Base-by-base conservation (phyloP, 2,329 filamentous ascomycete species). In the Endocalyx cinctus region DNA sequence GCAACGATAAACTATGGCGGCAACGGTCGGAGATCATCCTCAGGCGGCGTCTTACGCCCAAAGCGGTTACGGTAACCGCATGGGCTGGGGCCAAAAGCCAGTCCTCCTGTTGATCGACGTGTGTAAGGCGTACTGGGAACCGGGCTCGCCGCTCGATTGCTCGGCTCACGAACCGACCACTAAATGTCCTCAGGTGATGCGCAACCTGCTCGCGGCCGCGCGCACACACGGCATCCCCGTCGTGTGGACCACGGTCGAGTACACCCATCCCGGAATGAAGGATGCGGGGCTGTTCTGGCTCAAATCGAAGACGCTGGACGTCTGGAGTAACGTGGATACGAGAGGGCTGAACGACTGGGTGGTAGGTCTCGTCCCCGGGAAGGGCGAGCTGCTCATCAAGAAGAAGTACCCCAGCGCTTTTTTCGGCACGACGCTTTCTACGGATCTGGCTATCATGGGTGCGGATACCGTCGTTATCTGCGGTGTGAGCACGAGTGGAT, bases 401-500 rank as follows among this genome's bases (percentile, higher is more conserved):
- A 69, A 70, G 54, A 62, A 60, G 38, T 64, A 65, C 43, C 54
- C 65, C 7, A 63, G 58, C 34, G 63, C 60, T 2, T 68, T 69
- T 46, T 66, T 70, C 38, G 65, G 62, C 11, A 70, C 67, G 16
- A 57, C 62, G 6, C 54, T 69, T 25, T 56, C 57, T 16, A 59
- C 59, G 2, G 54, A 64, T 25, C 52, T 69, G 20, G 54, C 56
- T 14, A 38, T 62, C 5, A 47, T 57, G 30, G 53, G 53, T 17
- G 50, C 64, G n/a, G 64, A 69, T 38, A 67, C 63, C 6, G 45
- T 67, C 15, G 62, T 70, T 6, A 50, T 70, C 12, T 67, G 65
- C 39, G 66, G 67, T 13, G 66, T 70, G 26, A 67, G 64, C 48
- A 70, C 65, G 11, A 63, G 58, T 37, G 66, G 66, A 1, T 69